phyloP scores from a whole-genome alignment of 306 rosid species.

The Quercus bicolor region DNA sequence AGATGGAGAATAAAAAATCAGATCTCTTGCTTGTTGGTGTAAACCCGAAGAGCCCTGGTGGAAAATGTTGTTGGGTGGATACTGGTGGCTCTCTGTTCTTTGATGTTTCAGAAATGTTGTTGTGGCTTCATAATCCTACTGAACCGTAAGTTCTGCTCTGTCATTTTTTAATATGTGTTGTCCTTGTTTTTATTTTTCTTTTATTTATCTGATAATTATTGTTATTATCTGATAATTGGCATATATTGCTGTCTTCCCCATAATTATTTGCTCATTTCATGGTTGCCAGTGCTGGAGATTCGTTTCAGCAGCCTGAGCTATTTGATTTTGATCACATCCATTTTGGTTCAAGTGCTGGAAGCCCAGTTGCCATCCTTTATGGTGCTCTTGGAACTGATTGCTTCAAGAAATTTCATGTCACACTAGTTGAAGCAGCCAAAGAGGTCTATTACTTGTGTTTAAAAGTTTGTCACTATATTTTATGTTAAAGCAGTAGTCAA shows the following conservation, averaged over 20 bases:
- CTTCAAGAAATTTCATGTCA: slow-evolving; percentile 74
- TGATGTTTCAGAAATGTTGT: slow-evolving; percentile 44
- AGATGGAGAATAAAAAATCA: slow-evolving; percentile 24
- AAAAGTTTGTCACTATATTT: slow-evolving; percentile 14
- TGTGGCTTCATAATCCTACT: slow-evolving; percentile 49
- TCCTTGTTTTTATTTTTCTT: neutral
- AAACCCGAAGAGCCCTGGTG: slow-evolving; percentile 44
- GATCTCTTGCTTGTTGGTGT: slow-evolving; percentile 47
- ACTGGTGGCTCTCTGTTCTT: slow-evolving; percentile 65
- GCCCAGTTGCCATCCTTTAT: slow-evolving; percentile 78
- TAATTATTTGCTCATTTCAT: slow-evolving; percentile 7
- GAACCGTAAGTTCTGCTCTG: slow-evolving; percentile 42
- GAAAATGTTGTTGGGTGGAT: slow-evolving; percentile 92
- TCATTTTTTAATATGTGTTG: neutral
- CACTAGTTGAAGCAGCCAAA: slow-evolving; percentile 73
- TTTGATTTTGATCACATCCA: slow-evolving; percentile 93
- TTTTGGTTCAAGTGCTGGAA: slow-evolving; percentile 54
- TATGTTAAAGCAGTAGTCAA: neutral
- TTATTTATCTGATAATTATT: neutral
- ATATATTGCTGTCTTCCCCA: neutral
- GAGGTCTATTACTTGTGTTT: slow-evolving; percentile 44
- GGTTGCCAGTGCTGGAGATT: slow-evolving; percentile 46
- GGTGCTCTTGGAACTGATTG: slow-evolving; percentile 89
- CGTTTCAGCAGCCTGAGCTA: slow-evolving; percentile 67
- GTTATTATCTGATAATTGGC: neutral